A percentile compares a stretch with the other conserved stretches of the same genome.
Conservation (phyloP, 345 rosid genomes). For the Gossypium australe region DNA sequence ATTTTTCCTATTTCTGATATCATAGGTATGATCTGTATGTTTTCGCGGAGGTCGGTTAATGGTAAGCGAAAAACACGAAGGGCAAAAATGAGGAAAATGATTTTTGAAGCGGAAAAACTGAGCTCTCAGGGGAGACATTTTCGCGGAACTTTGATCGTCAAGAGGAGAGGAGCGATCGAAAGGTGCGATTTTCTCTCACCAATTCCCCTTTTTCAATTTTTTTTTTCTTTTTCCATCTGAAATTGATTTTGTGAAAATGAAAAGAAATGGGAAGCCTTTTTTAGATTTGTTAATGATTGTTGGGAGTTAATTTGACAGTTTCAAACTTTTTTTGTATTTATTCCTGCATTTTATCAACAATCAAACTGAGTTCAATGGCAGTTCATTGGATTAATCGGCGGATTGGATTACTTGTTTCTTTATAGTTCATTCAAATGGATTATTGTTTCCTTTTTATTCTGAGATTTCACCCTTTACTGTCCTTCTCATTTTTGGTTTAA, state of each 20-base stretch:
- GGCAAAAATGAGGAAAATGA: no score
- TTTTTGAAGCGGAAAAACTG: no score
- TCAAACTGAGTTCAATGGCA: background rate
- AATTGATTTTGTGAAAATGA: background rate
- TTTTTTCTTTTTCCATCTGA: background rate
- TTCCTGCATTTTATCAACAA: constrained; percentile 6
- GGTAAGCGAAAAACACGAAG: no score
- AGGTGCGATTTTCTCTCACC: background rate
- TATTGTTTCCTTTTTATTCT: background rate
- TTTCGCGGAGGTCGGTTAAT: no score
- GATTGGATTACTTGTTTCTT: background rate
- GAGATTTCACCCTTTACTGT: background rate
- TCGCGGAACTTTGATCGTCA: background rate
- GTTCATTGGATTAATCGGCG: background rate
- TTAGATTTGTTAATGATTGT: background rate
- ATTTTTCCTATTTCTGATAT: no score
- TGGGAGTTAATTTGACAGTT: background rate
- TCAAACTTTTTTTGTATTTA: background rate
- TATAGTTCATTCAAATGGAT: background rate
- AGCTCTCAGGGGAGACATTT: background rate
- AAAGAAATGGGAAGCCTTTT: background rate
- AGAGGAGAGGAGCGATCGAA: background rate
- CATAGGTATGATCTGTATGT: no score
- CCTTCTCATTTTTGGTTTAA: background rate
- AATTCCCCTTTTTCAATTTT: background rate